phyloP scores from a whole-genome alignment of 352 stramenopile species.

The Stephanocyclus meneghinianus region DNA sequence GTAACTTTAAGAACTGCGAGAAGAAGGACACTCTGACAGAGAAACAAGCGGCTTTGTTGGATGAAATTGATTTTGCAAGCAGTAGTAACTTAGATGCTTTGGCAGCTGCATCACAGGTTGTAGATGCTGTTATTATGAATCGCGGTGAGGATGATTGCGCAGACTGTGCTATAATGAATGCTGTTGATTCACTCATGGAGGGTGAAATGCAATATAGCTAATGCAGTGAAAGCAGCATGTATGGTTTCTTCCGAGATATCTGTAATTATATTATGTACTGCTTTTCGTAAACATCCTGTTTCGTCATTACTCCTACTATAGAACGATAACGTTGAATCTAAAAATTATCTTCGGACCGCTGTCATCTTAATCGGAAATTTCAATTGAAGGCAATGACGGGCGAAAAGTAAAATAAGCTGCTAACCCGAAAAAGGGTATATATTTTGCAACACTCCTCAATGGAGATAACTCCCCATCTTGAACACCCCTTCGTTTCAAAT shows the following conservation, averaged over 20 bases:
- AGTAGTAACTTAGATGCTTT: background rate
- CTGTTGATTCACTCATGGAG: background rate
- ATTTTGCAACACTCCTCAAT: conserved; percentile 61
- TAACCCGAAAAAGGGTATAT: conserved; percentile 82
- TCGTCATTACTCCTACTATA: too few relatives aligned
- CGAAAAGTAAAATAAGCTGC: conserved; percentile 74
- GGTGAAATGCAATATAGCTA: background rate
- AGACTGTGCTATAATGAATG: background rate
- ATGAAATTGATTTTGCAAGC: conserved; percentile 26
- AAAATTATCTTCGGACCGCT: too few relatives aligned
- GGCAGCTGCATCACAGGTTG: conserved; percentile 11
- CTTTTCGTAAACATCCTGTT: too few relatives aligned
- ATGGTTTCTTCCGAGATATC: background rate
- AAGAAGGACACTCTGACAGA: conserved; percentile 30
- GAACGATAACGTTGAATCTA: too few relatives aligned
- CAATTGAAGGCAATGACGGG: conserved; percentile 40
- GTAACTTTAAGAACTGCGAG: conserved; percentile 3
- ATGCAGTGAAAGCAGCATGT: background rate
- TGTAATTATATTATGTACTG: too few relatives aligned
- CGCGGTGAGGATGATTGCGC: background rate
- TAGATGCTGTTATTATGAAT: conserved; percentile 18
- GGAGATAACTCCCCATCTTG: conserved; percentile 27
- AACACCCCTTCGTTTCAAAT: conserved; percentile 74
- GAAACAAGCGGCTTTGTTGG: conserved; percentile 36
- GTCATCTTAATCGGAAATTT: conserved; percentile 5